Base-by-base conservation (phyloP, 192 early-diverging fungal species). In the Podila clonocystis region DNA sequence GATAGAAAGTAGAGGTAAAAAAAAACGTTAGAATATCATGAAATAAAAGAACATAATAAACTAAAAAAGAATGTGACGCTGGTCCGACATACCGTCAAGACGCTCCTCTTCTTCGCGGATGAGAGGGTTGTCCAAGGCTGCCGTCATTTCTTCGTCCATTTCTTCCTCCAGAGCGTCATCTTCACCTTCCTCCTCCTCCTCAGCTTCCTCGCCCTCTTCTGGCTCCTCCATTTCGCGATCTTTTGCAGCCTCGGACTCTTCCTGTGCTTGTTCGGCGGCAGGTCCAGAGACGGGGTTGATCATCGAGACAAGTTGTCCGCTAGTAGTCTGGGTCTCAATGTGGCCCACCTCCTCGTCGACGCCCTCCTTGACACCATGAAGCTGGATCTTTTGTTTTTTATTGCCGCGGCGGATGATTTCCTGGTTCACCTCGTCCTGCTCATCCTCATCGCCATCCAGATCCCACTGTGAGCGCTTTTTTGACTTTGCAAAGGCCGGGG, bases 401-500 rank as follows among this genome's bases (percentile, higher is more conserved):
- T 67, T 60, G 59, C 75, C 75, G 15, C 75, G 64, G 19, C 75
- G 62, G 2, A 79, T 63, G 19, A 79, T 71, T n/a, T 79, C 75
- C 52, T 72, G 58, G 31, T 71, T 75, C 20, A 75, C 71, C 55
- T 76, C 65, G 50, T 76, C 73, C 12, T 72, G 49, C 45, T 76
- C 67, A 3, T 83, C 82, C 4, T 70, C 74, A 17, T 70, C 67
- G 1, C 73, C 67, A 8, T 58, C 74, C 33, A 68, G 57, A 2
- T 84, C 73, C 57, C 82, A 67, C 9, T 89, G 86, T 63, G 77
- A 75, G 69, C 84, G 73, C 30, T 87, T 83, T 9, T 85, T 82
- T 61, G 82, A 84, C 22, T 84, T 87, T 20, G 82, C 79, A 68
- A 94, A 99, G 2, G 97, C 87, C 4, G 97, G 97, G 3, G 97